These are phyloP conservation scores for Trapa bicornis DNA, from an alignment of 345 rosid species.

Conservation along the genomic window DNA sequence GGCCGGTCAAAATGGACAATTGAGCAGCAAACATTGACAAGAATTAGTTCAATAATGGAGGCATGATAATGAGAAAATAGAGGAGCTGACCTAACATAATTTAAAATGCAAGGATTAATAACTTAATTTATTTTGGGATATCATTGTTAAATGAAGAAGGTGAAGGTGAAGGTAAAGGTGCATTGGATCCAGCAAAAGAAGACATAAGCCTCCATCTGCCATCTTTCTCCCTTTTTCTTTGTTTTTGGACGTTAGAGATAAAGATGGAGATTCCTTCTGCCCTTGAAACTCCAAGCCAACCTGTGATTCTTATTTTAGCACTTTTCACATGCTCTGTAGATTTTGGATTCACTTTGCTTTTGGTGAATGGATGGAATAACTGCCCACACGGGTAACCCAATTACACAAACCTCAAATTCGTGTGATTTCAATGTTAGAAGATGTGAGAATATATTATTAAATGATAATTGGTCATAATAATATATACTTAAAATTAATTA, in stretches of 20 bases:
- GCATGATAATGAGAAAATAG: too few relatives aligned
- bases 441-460: neutral
- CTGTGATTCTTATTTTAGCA: neutral
- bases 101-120: too few relatives aligned
- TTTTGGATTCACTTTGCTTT: neutral
- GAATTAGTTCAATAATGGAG: too few relatives aligned
- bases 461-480: too few relatives aligned
- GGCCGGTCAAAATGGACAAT: too few relatives aligned
- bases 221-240: neutral
- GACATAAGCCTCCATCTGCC: neutral
- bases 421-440: too few relatives aligned
- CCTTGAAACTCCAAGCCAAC: neutral
- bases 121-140: constrained; percentile 6
- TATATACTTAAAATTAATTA: too few relatives aligned
- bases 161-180: neutral
- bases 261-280: constrained; percentile 18
- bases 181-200: constrained; percentile 27
- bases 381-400: too few relatives aligned
- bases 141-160: constrained; percentile 9
- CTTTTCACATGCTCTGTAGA: neutral
- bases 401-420: too few relatives aligned
- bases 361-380: neutral
- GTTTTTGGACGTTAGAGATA: neutral
- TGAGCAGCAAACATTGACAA: too few relatives aligned
- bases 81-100: too few relatives aligned